Conservation (phyloP, 2,329 filamentous ascomycete genomes). For the Capronia americana region DNA sequence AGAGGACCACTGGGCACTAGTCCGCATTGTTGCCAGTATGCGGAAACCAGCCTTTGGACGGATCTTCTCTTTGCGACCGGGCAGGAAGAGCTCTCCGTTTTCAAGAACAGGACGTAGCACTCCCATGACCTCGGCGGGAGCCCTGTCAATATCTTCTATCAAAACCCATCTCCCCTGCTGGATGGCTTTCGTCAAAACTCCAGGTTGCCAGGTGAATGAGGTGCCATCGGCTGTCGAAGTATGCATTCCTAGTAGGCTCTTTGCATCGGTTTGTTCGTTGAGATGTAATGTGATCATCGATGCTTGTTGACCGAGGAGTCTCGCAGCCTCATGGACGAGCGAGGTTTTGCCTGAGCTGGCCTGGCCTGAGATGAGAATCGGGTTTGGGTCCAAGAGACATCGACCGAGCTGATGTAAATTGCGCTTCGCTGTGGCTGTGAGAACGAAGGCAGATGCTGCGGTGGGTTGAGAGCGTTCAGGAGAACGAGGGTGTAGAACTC, state of each 20-base stretch:
- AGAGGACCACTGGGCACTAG: conserved; percentile 68
- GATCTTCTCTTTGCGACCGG: conserved; percentile 84
- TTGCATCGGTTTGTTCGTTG: conserved; percentile 98
- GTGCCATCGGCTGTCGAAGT: conserved; percentile 85
- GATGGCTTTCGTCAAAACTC: conserved; percentile 91
- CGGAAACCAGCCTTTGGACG: conserved; percentile 84
- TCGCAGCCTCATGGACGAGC: conserved; percentile 80
- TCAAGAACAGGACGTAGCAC: conserved; percentile 92
- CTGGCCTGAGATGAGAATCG: conserved; percentile 80
- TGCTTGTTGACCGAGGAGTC: conserved; percentile 76
- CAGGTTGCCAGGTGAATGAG: conserved; percentile 89
- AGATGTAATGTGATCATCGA: conserved; percentile 92
- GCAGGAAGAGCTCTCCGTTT: conserved; percentile 85
- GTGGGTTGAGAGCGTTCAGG: conserved; percentile 52
- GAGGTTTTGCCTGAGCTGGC: conserved; percentile 92
- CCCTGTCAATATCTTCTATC: conserved; percentile 94
- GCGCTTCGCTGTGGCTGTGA: conserved; percentile 72
- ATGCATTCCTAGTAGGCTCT: conserved; percentile 93
- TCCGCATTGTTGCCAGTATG: conserved; percentile 89
- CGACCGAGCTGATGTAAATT: conserved; percentile 75
- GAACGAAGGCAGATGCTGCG: conserved; percentile 63
- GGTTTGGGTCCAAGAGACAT: conserved; percentile 70
- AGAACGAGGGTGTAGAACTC: conserved; percentile 71
- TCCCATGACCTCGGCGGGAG: conserved; percentile 92
- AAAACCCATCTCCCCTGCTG: conserved; percentile 94